Evolutionary conservation across 768 basidiomycete genomes (phyloP), one percentile per base, ranked within the genome.

Genomic region (Hygrophorus pudorinus): DNA sequence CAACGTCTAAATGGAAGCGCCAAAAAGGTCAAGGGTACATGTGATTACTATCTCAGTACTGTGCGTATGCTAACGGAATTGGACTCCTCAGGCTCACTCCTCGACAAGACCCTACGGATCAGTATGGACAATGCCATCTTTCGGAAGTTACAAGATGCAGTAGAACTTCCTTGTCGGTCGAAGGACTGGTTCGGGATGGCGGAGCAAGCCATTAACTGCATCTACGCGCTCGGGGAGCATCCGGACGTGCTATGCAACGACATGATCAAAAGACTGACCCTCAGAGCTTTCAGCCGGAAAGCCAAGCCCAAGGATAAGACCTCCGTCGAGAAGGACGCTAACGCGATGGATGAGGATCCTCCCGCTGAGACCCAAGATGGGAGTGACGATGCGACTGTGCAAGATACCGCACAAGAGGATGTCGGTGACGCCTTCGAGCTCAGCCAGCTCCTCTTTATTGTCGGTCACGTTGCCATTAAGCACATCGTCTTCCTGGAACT

Each of bases 171-270:
- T 0, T 86, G 81, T 46, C 74, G 80, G 36, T 83, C 84, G 14
- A 86, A 81, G 52, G 92, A 97, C 46, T 99, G 94, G 94, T 98
- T 99, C 53, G 84, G 84, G 8, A 78, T 98, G 65, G 89, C 94
- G 0, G 96, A 99, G 59, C 94, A 99, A 60, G 88, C 82, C 7
- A 82, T 99, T 63, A 97, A 99, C 59, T 91, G 94, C 1, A 83
- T 96, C 41, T 99, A 98, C 53, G 81, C 85, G 0, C 76, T 99
- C 2, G 93, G 88, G 14, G 90, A 97, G 54, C 90, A 91, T 49
- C 96, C 94, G 0, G 94, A 96, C 57, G 59, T 72, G 1, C 67
- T 97, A 28, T 93, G 90, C 60, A 74, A 80, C 44, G 72, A 71
- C 1, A 68, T 98, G 41, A 81, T 98, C 59, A 87, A 81, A 64